Evolutionary conservation across 768 basidiomycete genomes (phyloP).

Genomic region (Termitomyces sp.): DNA sequence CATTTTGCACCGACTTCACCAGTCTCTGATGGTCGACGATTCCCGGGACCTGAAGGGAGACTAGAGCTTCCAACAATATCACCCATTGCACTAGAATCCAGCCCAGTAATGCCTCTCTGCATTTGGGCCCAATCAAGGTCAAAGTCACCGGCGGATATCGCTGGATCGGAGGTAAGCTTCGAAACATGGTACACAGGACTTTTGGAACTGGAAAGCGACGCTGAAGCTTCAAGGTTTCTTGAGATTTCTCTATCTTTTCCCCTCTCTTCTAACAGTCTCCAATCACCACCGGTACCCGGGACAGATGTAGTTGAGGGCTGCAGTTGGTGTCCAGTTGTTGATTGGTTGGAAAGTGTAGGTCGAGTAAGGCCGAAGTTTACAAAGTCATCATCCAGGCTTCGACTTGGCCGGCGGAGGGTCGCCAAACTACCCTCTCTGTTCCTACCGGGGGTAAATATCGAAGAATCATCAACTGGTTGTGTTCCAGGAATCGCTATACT

Average conservation of each 20-base stretch:
- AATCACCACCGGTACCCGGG: constrained; percentile 53
- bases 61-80: constrained; percentile 19
- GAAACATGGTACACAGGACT: neutral
- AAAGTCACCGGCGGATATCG: constrained; percentile 29
- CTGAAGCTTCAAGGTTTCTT: constrained; percentile 2
- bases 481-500: constrained; percentile 53
- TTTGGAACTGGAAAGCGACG: neutral
- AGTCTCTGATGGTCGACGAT: constrained; percentile 14
- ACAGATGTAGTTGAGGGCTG: constrained; percentile 32
- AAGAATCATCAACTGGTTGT: constrained; percentile 13
- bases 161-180: neutral
- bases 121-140: constrained; percentile 36
- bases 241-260: constrained; percentile 23
- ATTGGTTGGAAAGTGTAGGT: neutral
- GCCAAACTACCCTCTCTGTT: constrained; percentile 54
- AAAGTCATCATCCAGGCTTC: constrained; percentile 50
- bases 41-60: constrained; percentile 3
- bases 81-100: constrained; percentile 23
- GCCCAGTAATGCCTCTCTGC: constrained; percentile 25
- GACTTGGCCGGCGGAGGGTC: constrained; percentile 57
- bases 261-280: constrained; percentile 46
- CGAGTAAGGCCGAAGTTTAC: constrained; percentile 6
- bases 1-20: constrained; percentile 11
- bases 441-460: constrained; percentile 23
- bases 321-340: constrained; percentile 12